These are phyloP conservation scores for Alternaria hordeiaustralica DNA, from an alignment of 2,329 filamentous ascomycete genomes.

Conservation along the genomic window DNA sequence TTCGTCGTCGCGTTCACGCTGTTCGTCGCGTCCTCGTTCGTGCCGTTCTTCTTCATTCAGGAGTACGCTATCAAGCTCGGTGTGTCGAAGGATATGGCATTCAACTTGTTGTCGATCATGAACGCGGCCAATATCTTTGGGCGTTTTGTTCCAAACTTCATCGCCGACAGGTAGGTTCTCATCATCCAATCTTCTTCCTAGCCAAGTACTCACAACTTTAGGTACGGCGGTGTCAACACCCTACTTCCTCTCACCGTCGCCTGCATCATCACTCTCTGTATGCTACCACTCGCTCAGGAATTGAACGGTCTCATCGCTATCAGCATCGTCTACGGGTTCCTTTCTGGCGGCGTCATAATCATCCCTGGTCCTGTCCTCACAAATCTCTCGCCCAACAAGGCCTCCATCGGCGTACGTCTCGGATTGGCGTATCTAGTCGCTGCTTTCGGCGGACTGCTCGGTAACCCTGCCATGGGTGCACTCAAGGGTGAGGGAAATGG, in stretches of 20 bases:
- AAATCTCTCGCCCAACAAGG: slow-evolving; percentile 43
- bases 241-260: slow-evolving; percentile 42
- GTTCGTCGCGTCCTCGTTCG: slow-evolving; percentile 20
- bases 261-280: slow-evolving; percentile 41
- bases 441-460: slow-evolving; percentile 58
- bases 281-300: slow-evolving; percentile 38
- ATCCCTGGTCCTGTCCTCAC: slow-evolving; percentile 51
- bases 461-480: slow-evolving; percentile 60
- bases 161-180: slow-evolving; percentile 44
- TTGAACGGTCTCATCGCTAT: slow-evolving; percentile 43
- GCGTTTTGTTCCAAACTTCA: slow-evolving; percentile 50
- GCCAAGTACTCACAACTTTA: not conserved
- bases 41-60: slow-evolving; percentile 31
- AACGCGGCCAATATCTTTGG: slow-evolving; percentile 62
- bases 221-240: slow-evolving; percentile 45
- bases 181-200: not conserved
- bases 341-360: slow-evolving; percentile 51
- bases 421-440: slow-evolving; percentile 60
- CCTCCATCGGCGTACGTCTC: slow-evolving; percentile 54
- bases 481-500: slow-evolving; percentile 52
- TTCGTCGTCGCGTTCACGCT: slow-evolving; percentile 25
- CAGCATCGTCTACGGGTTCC: slow-evolving; percentile 50
- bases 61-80: slow-evolving; percentile 27
- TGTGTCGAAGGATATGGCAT: slow-evolving; percentile 56
- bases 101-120: slow-evolving; percentile 70